Percentiles rank a stretch among this genome's conserved stretches.
Evolutionary conservation across 805 yeast genomes (phyloP).

Genomic region (Citeromyces matritensis): DNA sequence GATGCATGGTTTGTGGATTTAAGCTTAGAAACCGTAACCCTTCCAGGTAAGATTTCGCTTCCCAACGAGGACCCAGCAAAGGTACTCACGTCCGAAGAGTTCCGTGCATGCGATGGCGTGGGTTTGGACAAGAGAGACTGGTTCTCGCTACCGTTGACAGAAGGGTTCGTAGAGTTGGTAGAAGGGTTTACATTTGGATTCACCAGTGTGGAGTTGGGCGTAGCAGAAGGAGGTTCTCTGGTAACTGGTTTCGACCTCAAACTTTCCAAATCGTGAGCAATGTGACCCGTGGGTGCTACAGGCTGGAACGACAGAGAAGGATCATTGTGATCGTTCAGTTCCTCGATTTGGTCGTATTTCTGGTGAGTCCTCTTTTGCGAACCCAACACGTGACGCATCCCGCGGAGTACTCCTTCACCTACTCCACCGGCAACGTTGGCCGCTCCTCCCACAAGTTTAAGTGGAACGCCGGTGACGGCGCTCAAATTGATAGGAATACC

Average conservation of each 20-base stretch:
- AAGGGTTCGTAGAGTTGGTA: neutral
- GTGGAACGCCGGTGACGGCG: conserved; percentile 25
- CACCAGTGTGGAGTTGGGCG: neutral
- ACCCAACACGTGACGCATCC: conserved; percentile 28
- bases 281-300: neutral
- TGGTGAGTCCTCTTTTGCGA: conserved; percentile 5
- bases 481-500: conserved; percentile 25
- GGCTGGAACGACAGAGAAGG: neutral
- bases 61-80: neutral
- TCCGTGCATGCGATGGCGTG: conserved; percentile 1
- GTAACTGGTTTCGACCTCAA: conserved; percentile 1
- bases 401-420: conserved; percentile 23
- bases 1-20: conserved; percentile 8
- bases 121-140: conserved; percentile 5
- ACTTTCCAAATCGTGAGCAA: neutral
- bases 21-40: conserved; percentile 26
- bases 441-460: conserved; percentile 29
- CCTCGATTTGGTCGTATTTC: neutral
- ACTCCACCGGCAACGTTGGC: conserved; percentile 29
- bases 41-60: conserved; percentile 24
- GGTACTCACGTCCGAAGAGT: neutral
- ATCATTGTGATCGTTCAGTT: neutral
- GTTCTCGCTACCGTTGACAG: neutral
- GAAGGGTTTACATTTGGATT: neutral
- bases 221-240: neutral